phyloP scores from a whole-genome alignment of 768 basidiomycete genomes.

The Zangia roseola region DNA sequence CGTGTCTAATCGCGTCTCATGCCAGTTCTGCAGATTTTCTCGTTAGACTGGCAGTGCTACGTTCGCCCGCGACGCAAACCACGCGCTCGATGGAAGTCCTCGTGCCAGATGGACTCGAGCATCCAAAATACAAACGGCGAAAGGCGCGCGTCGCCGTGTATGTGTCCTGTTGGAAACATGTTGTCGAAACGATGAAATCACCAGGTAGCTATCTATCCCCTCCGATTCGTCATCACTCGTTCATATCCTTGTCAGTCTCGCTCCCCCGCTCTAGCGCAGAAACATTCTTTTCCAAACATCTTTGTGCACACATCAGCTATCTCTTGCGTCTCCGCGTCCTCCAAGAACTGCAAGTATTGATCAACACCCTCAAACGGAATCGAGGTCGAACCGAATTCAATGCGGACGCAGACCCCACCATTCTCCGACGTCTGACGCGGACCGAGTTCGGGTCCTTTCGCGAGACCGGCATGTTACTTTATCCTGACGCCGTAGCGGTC shows the following conservation, averaged over 20 bases:
- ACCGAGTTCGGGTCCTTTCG: slow-evolving; percentile 54
- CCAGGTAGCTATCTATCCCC: slow-evolving; percentile 34
- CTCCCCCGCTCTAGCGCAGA: slow-evolving; percentile 30
- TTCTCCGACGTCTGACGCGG: slow-evolving; percentile 65
- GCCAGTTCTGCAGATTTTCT: slow-evolving; percentile 53
- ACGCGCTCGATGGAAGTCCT: slow-evolving; percentile 31
- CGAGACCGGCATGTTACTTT: slow-evolving; percentile 46
- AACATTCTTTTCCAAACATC: slow-evolving; percentile 38
- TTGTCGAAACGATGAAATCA: slow-evolving; percentile 37
- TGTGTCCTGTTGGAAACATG: slow-evolving; percentile 58
- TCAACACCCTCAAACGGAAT: slow-evolving; percentile 21
- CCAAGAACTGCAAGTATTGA: slow-evolving; percentile 69
- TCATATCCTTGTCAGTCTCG: slow-evolving; percentile 14
- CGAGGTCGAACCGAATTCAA: background rate
- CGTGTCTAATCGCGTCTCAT: background rate
- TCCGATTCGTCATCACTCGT: background rate
- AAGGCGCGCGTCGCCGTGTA: slow-evolving; percentile 49
- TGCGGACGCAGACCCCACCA: slow-evolving; percentile 27
- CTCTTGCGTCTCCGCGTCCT: slow-evolving; percentile 70
- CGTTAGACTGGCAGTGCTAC: slow-evolving; percentile 54
- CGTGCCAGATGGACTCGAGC: slow-evolving; percentile 64
- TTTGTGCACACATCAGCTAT: slow-evolving; percentile 59
- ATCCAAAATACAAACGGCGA: slow-evolving; percentile 55
- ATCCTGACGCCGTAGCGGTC: slow-evolving; percentile 59
- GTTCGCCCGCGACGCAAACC: slow-evolving; percentile 35